These are phyloP conservation scores for Trichosporon coremiiforme DNA, from an alignment of 1,284 basidiomycete species.

Conservation along the genomic window DNA sequence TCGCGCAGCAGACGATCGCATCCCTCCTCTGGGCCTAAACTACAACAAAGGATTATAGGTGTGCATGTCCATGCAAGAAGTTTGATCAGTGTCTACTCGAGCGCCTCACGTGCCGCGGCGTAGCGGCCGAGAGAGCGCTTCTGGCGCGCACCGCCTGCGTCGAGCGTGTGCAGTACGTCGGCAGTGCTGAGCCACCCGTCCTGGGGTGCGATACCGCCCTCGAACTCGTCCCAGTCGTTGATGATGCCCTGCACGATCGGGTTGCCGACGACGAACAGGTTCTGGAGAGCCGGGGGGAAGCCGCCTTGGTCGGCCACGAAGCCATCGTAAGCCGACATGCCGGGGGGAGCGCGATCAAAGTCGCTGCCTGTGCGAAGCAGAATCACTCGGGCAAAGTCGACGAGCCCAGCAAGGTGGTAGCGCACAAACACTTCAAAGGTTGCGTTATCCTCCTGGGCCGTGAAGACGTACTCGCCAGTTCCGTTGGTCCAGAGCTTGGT, in stretches of 20 bases:
- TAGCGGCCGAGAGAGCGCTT: not conserved
- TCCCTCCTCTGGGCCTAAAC: slow-evolving; percentile 26
- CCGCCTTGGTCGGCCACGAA: slow-evolving; percentile 50
- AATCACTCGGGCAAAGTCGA: slow-evolving; percentile 60
- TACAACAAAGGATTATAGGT: not conserved
- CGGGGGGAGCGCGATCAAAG: slow-evolving; percentile 58
- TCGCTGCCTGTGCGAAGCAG: slow-evolving; percentile 60
- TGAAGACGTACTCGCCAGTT: slow-evolving; percentile 56
- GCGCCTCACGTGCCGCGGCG: not conserved
- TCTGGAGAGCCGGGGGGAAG: slow-evolving; percentile 44
- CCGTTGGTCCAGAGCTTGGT: slow-evolving; percentile 55
- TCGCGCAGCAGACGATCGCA: slow-evolving; percentile 27
- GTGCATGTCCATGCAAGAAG: slow-evolving; percentile 9
- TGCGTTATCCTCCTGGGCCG: slow-evolving; percentile 62
- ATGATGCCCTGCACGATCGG: slow-evolving; percentile 51
- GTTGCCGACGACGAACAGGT: slow-evolving; percentile 46
- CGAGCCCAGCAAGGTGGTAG: slow-evolving; percentile 53
- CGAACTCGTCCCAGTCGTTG: slow-evolving; percentile 43
- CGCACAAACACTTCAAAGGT: slow-evolving; percentile 59
- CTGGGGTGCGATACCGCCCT: slow-evolving; percentile 42
- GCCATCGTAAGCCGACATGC: slow-evolving; percentile 35
- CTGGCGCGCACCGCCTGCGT: not conserved
- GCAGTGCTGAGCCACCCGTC: slow-evolving; percentile 38
- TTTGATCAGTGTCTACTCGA: not conserved
- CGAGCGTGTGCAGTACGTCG: slow-evolving; percentile 37